A percentile compares a stretch with the other conserved stretches of the same genome.
Evolutionary conservation across 345 rosid genomes (phyloP).

Genomic region (Hibiscus trionum): DNA sequence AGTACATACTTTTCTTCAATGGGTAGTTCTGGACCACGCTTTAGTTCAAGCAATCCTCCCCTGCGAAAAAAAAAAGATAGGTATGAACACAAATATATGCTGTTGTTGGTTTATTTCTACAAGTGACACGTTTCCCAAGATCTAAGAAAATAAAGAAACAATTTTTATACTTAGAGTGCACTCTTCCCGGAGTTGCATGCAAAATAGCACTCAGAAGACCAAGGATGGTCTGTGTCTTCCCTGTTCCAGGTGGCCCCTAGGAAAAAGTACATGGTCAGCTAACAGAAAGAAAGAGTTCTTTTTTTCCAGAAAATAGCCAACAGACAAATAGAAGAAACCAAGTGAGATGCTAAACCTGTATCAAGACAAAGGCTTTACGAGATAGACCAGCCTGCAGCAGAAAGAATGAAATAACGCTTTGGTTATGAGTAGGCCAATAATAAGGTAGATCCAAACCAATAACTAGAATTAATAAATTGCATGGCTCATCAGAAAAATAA

Average conservation of each 20-base stretch:
- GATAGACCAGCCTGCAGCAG: slow-evolving; percentile 78
- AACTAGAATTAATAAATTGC: neutral
- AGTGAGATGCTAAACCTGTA: slow-evolving; percentile 54
- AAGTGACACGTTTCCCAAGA: neutral
- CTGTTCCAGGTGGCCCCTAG: slow-evolving; percentile 99
- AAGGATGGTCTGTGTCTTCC: slow-evolving; percentile 96
- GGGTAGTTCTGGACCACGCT: slow-evolving; percentile 48
- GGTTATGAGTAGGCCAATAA: neutral
- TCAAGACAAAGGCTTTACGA: slow-evolving; percentile 69
- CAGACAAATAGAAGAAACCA: slow-evolving; percentile 9
- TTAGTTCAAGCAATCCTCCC: slow-evolving; percentile 35
- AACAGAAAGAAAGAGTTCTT: neutral
- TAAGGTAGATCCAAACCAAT: neutral
- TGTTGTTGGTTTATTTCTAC: neutral
- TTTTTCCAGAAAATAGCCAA: neutral
- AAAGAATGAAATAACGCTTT: slow-evolving; percentile 1
- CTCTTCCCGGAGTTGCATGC: slow-evolving; percentile 88
- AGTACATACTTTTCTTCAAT: slow-evolving; percentile 67
- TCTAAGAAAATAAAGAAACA: neutral
- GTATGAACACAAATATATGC: neutral
- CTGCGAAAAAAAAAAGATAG: slow-evolving; percentile 24
- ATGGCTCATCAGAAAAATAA: slow-evolving; percentile 6
- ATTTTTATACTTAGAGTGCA: slow-evolving; percentile 50
- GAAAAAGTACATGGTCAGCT: slow-evolving; percentile 16
- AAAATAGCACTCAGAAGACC: slow-evolving; percentile 88